Evolutionary conservation across 2,329 filamentous ascomycete species (phyloP), one percentile per base, ranked within the genome.

Genomic region (Teratosphaeriaceae sp.): DNA sequence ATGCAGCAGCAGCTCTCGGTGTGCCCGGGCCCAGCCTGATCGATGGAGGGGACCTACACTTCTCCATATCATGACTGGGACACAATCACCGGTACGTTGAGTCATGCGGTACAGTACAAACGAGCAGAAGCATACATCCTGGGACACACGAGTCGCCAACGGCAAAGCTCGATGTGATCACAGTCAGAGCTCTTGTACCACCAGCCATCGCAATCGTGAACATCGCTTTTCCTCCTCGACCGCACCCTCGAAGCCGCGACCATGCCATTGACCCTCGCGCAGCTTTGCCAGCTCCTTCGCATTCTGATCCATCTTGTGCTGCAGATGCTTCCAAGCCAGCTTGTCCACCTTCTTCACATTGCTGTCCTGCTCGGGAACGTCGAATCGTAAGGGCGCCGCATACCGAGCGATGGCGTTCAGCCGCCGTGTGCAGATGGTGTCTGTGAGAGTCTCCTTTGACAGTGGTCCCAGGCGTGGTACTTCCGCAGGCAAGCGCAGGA

Each of bases 131-230:
- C 8, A 13, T 27, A 27, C 24, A 13, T 8, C 8, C 24, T 8
- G 24, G 24, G 8, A 27, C 13, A 27, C 13, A 8, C 8, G 24
- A 27, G 8, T 27, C 24, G 24, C 13, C 24, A n/a, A n/a, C n/a
- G n/a, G n/a, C n/a, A n/a, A n/a, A n/a, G n/a, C n/a, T n/a, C n/a
- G n/a, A n/a, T n/a, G n/a, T n/a, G n/a, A n/a, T n/a, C 19, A 12
- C 26, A 20, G 29, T 20, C 37, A 6, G 7, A 44, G 6, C 13
- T 34, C 37, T 29, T 44, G 36, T 9, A 44, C 30, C 7, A 44
- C 42, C 9, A 44, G 39, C 42, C 42, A 44, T 22, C 37, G 40
- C 30, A 44, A 35, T 29, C 35, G 12, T n/a, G 22, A 22, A 27
- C 26, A 22, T 37, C 7, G 8, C 22, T 34, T 40, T 8, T 30